Evolutionary conservation across 805 yeast species (phyloP), one percentile per base, ranked within the genome.

Genomic region (Saturnispora sanitii): DNA sequence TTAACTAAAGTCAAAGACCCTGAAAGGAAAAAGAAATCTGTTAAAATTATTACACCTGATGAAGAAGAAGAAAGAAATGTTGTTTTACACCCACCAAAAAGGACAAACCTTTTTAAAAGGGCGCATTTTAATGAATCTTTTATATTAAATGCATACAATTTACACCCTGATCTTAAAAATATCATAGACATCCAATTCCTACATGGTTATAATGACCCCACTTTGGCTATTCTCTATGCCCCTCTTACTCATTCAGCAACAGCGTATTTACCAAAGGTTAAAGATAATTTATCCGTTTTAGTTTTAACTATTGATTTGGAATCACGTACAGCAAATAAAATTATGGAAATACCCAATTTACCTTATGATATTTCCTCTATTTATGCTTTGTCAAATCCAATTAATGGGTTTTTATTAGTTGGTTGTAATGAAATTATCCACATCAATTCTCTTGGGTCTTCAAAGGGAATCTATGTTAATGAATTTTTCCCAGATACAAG

Each of bases 361-460:
- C 94, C 96, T 0, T 84, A 75, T 60, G 96, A 85, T 55, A 55
- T 81, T 2, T 79, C 76, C 48, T 61, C 68, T 13, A 59, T 87
- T 8, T 58, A 81, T 8, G 79, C 95, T 0, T 62, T 86, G 26
- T 67, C 73, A 2, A 65, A 67, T 2, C 86, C 90, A 0, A 61
- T 81, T 26, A 77, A 77, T 45, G 96, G 96, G 1, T 64, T 77
- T 35, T 59, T 87, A 6, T 51, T 75, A 16, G 40, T 84, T 3
- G 96, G 96, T 1, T 70, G 81, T 27, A 87, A 88, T 55, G 83
- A 81, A 50, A 49, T 88, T 7, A 62, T 85, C 9, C 88, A 84
- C 58, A 71, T 86, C 15, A 95, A 88, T 53, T 76, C 84, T 23
- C 73, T 85, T 2, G 94, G 94, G 3, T 73, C 79, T 25, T 53